Percentiles rank a stretch among this genome's conserved stretches.
phyloP scores from a whole-genome alignment of 2,329 filamentous ascomycete species.

The Phialophora verrucosa region DNA sequence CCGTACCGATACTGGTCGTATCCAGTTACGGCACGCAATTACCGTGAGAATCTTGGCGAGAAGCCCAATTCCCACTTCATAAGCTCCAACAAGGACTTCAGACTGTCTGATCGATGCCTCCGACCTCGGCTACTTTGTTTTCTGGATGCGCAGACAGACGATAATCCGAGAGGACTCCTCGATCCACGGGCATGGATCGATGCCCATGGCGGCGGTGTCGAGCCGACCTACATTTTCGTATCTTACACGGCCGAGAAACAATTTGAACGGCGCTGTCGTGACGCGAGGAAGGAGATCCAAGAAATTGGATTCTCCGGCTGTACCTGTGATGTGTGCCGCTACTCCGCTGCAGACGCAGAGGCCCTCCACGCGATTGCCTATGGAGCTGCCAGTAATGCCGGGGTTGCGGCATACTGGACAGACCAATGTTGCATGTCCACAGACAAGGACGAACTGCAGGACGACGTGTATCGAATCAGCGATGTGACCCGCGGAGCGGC shows the following conservation, averaged over 20 bases:
- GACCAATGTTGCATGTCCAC: conserved; percentile 52
- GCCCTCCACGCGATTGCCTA: conserved; percentile 47
- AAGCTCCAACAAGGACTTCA: conserved; percentile 10
- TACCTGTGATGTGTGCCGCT: conserved; percentile 16
- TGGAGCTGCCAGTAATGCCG: conserved; percentile 47
- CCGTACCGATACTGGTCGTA: conserved; percentile 29
- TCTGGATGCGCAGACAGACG: conserved; percentile 10
- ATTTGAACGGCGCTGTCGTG: conserved; percentile 20
- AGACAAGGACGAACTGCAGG: conserved; percentile 43
- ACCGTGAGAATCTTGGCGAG: conserved; percentile 25
- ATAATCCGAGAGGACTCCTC: conserved; percentile 20
- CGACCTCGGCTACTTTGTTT: conserved; percentile 27
- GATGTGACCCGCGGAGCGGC: conserved; percentile 54
- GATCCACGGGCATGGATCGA: conserved; percentile 22
- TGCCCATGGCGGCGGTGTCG: conserved; percentile 15
- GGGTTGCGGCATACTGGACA: conserved; percentile 52
- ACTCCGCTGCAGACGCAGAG: conserved; percentile 30
- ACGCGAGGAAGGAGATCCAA: conserved; percentile 17
- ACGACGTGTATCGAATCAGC: conserved; percentile 53
- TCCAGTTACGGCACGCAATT: conserved; percentile 23
- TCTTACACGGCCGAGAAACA: conserved; percentile 31
- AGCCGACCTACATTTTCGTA: conserved; percentile 29
- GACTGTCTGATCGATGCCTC: conserved; percentile 20
- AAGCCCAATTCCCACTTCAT: not conserved
- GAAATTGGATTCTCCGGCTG: conserved; percentile 16